These are phyloP conservation scores for Eremothecium sinecaudum DNA, from an alignment of 1,139 yeast species.

Conservation along the genomic window DNA sequence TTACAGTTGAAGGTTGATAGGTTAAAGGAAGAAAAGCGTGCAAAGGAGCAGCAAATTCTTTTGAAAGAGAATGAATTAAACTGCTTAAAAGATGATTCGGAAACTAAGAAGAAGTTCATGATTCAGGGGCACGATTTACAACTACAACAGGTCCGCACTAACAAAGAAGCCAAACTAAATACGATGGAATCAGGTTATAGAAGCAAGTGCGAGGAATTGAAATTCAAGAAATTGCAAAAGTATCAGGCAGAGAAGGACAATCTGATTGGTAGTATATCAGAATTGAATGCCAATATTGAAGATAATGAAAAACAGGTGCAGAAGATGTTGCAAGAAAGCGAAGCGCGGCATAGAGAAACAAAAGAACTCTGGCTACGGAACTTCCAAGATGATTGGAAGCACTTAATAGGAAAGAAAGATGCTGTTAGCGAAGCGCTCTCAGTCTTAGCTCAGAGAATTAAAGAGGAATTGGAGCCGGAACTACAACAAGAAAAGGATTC, in stretches of 20 bases:
- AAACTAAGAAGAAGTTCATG: slow-evolving; percentile 25
- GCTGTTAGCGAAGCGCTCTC: slow-evolving; percentile 14
- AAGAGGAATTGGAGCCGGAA: slow-evolving; percentile 15
- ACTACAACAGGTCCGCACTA: slow-evolving; percentile 32
- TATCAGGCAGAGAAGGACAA: slow-evolving; percentile 27
- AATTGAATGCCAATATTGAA: slow-evolving; percentile 19
- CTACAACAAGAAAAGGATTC: slow-evolving; percentile 14
- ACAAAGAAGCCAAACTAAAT: slow-evolving; percentile 34
- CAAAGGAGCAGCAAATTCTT: slow-evolving; percentile 24
- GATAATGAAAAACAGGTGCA: slow-evolving; percentile 22
- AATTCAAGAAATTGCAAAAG: slow-evolving; percentile 29
- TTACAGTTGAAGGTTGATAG: slow-evolving; percentile 27
- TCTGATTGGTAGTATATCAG: slow-evolving; percentile 20
- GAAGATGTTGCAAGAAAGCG: slow-evolving; percentile 17
- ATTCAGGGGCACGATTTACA: slow-evolving; percentile 34
- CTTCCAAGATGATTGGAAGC: slow-evolving; percentile 22
- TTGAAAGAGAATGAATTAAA: slow-evolving; percentile 37
- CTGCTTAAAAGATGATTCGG: slow-evolving; percentile 32
- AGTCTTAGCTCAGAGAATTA: slow-evolving; percentile 15
- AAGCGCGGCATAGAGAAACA: slow-evolving; percentile 15
- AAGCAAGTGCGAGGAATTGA: slow-evolving; percentile 33
- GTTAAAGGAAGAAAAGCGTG: slow-evolving; percentile 34
- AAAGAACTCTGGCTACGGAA: slow-evolving; percentile 24
- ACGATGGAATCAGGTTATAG: slow-evolving; percentile 34
- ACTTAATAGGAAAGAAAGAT: slow-evolving; percentile 16